Evolutionary conservation across 495 filamentous ascomycete species (phyloP).

Genomic region (Lichenothelia convexa): DNA sequence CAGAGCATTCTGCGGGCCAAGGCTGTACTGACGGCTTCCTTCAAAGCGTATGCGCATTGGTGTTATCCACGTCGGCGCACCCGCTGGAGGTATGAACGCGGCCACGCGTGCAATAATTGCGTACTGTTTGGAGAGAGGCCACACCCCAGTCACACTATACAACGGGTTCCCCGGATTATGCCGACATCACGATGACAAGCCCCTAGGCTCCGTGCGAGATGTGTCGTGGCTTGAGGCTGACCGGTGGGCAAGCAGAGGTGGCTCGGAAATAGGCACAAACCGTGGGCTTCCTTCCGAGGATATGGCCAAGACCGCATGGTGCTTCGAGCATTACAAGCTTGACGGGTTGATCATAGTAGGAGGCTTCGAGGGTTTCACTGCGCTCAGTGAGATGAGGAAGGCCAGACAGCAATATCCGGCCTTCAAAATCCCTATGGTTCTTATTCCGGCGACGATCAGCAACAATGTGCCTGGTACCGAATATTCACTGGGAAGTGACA

Average conservation of each 20-base stretch:
- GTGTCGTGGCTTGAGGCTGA: slow-evolving; percentile 90
- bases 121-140: slow-evolving; percentile 89
- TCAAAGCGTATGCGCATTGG: slow-evolving; percentile 72
- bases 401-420: slow-evolving; percentile 59
- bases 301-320: slow-evolving; percentile 62
- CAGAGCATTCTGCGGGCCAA: too few species aligned
- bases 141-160: slow-evolving; percentile 79
- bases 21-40: too few species aligned
- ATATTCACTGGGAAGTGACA: slow-evolving; percentile 92
- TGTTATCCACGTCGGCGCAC: slow-evolving; percentile 92
- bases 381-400: slow-evolving; percentile 67
- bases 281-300: slow-evolving; percentile 74
- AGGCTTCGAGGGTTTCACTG: slow-evolving; percentile 93
- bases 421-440: slow-evolving; percentile 82
- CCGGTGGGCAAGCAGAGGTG: slow-evolving; percentile 86
- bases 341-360: slow-evolving; percentile 86
- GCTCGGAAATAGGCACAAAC: slow-evolving; percentile 96
- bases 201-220: slow-evolving; percentile 62
- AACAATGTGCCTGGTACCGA: slow-evolving; percentile 98
- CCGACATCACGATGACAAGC: slow-evolving; percentile 70
- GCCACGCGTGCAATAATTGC: slow-evolving; percentile 86
- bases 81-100: slow-evolving; percentile 98
- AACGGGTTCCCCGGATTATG: slow-evolving; percentile 95
- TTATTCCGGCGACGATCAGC: slow-evolving; percentile 90
- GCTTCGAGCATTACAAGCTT: slow-evolving; percentile 72